Conservation (phyloP, 2,329 filamentous ascomycete species). For the Didymella segeticola region DNA sequence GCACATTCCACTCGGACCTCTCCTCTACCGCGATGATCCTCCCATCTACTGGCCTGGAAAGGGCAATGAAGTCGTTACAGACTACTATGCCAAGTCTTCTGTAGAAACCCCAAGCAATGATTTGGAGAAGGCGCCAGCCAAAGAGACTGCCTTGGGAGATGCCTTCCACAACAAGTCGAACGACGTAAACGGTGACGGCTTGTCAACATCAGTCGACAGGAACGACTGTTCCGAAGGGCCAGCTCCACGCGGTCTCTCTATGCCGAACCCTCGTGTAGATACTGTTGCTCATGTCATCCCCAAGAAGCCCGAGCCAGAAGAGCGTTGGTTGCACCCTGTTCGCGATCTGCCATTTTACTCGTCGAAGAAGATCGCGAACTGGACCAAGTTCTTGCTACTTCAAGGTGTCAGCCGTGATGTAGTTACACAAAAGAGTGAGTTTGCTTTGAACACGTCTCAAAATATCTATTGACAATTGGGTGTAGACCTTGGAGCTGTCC, state of each 20-base stretch:
- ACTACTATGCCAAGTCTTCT: constrained; percentile 49
- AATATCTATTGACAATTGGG: not conserved
- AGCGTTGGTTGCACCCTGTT: constrained; percentile 45
- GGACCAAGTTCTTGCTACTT: constrained; percentile 53
- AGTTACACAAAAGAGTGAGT: constrained; percentile 48
- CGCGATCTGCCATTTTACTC: constrained; percentile 38
- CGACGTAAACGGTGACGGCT: constrained; percentile 1
- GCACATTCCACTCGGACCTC: constrained; percentile 46
- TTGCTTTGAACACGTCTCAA: rapidly evolving
- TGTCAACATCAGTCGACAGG: constrained; percentile 17
- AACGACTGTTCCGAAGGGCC: constrained; percentile 19
- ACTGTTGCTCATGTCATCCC: constrained; percentile 14
- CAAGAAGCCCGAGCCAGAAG: constrained; percentile 42
- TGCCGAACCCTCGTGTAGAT: constrained; percentile 7
- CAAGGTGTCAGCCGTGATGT: constrained; percentile 52
- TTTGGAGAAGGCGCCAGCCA: constrained; percentile 15
- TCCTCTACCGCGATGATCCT: constrained; percentile 49
- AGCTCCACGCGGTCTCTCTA: constrained; percentile 4
- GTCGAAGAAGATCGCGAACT: constrained; percentile 45
- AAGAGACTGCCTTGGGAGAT: not conserved
- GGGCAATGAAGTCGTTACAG: constrained; percentile 44
- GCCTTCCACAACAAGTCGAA: not conserved
- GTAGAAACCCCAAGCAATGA: constrained; percentile 29
- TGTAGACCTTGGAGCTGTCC: constrained; percentile 44
- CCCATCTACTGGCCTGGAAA: constrained; percentile 52